Conservation (phyloP, 2,329 filamentous ascomycete genomes). For the Epichloe sylvatica region DNA sequence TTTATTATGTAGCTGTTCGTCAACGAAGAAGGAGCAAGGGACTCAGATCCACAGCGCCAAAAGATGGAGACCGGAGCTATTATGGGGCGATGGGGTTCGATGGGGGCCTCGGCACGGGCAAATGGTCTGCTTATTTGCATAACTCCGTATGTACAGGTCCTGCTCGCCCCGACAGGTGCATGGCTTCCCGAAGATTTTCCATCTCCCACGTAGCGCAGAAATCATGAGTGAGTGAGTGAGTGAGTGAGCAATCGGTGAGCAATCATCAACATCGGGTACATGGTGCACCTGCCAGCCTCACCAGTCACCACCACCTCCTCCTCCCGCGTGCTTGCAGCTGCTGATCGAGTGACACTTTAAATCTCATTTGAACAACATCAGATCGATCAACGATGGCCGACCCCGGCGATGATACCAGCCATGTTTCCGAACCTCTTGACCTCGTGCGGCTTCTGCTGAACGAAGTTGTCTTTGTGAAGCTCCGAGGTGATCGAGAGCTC, state of each 20-base stretch:
- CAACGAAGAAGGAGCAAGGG: background rate
- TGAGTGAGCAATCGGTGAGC: background rate
- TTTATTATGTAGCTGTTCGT: background rate
- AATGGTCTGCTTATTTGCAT: background rate
- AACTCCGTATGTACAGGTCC: too few species aligned
- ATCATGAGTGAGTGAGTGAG: background rate
- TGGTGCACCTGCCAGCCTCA: background rate
- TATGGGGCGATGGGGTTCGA: background rate
- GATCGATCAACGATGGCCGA: slow-evolving; percentile 56
- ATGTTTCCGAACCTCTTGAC: slow-evolving; percentile 84
- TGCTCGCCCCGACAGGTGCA: background rate
- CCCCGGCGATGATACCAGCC: slow-evolving; percentile 54
- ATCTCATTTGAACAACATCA: background rate
- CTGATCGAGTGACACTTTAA: background rate
- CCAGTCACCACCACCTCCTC: background rate
- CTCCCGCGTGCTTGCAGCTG: background rate
- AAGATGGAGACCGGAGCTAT: background rate
- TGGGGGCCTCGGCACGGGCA: too few species aligned
- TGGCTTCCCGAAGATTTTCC: background rate
- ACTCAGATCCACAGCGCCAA: background rate
- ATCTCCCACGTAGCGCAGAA: background rate
- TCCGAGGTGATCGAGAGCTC: slow-evolving; percentile 87
- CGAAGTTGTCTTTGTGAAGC: slow-evolving; percentile 93
- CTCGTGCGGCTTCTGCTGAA: slow-evolving; percentile 88
- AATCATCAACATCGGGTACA: background rate